A percentile compares a stretch with the other conserved stretches of the same genome.
phyloP scores from a whole-genome alignment of 805 yeast species.

The Candida golubevii region DNA sequence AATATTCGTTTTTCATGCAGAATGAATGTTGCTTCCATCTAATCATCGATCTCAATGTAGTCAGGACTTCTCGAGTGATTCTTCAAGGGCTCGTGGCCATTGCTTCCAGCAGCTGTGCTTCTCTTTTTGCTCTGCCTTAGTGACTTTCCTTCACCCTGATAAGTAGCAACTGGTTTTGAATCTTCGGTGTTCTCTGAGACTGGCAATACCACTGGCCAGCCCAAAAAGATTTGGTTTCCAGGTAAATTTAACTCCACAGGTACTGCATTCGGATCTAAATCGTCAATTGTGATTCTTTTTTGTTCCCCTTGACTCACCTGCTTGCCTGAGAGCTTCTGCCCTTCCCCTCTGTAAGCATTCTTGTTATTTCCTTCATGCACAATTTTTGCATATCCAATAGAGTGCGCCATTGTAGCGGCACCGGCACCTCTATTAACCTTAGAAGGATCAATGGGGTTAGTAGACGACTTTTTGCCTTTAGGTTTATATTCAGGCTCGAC shows the following conservation, averaged over 20 bases:
- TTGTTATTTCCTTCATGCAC: conserved; percentile 36
- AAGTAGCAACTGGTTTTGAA: conserved; percentile 26
- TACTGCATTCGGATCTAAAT: conserved; percentile 51
- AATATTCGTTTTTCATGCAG: background rate
- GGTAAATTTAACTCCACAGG: conserved; percentile 75
- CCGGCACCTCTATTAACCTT: conserved; percentile 38
- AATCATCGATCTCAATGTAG: conserved; percentile 66
- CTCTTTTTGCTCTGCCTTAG: conserved; percentile 69
- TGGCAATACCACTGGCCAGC: conserved; percentile 69
- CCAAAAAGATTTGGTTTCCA: conserved; percentile 86
- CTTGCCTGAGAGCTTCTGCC: conserved; percentile 70
- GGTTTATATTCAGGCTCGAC: conserved; percentile 78
- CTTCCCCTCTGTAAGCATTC: conserved; percentile 51
- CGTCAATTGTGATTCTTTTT: conserved; percentile 33
- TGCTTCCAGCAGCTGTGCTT: conserved; percentile 43
- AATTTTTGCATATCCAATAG: conserved; percentile 60
- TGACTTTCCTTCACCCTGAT: conserved; percentile 69
- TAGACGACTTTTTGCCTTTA: conserved; percentile 31
- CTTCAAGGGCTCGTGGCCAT: conserved; percentile 47
- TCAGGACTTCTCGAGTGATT: conserved; percentile 71
- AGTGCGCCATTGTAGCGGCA: conserved; percentile 72
- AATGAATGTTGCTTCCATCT: too few species aligned
- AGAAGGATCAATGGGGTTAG: conserved; percentile 30
- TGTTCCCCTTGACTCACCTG: conserved; percentile 16
- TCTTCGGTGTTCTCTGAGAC: conserved; percentile 27